Conservation (phyloP, 2,329 filamentous ascomycete genomes). For the Xylaria polymorpha region DNA sequence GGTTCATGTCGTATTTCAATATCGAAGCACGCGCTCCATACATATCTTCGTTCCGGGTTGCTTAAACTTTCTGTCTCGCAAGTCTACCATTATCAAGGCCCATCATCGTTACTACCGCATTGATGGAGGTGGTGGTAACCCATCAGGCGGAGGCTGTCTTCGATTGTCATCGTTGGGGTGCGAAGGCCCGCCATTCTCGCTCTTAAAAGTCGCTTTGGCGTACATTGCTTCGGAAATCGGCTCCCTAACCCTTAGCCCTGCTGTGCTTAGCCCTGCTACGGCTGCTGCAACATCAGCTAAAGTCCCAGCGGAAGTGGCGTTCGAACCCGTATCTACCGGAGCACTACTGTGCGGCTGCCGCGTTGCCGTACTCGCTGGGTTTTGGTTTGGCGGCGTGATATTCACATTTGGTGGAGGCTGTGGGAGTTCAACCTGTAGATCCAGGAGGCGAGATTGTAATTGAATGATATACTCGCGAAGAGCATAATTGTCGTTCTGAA, state of each 20-base stretch:
- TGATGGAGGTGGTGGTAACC: constrained; percentile 49
- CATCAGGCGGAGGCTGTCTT: constrained; percentile 61
- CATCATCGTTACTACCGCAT: constrained; percentile 34
- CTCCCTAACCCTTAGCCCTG: constrained; percentile 48
- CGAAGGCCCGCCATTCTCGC: constrained; percentile 55
- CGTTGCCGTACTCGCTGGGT: constrained; percentile 37
- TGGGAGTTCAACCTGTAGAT: constrained; percentile 84
- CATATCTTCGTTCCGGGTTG: not conserved
- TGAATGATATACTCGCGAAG: constrained; percentile 93
- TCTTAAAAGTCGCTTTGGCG: constrained; percentile 52
- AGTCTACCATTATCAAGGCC: constrained; percentile 2
- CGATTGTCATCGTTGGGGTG: constrained; percentile 66
- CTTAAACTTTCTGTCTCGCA: constrained; percentile 32
- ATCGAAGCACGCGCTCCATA: not conserved
- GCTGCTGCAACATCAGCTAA: constrained; percentile 52
- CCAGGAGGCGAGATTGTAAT: constrained; percentile 86
- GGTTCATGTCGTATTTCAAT: not conserved
- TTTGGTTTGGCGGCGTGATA: constrained; percentile 61
- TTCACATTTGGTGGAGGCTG: constrained; percentile 85
- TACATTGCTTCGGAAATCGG: constrained; percentile 45
- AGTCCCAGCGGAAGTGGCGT: constrained; percentile 47
- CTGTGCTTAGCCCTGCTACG: constrained; percentile 47
- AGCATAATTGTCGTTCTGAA: constrained; percentile 89
- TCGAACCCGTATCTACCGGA: constrained; percentile 39
- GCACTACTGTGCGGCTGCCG: constrained; percentile 43